These are phyloP conservation scores for Chlamydomonas sp. DNA, from an alignment of 139 green algal species.

Conservation along the genomic window DNA sequence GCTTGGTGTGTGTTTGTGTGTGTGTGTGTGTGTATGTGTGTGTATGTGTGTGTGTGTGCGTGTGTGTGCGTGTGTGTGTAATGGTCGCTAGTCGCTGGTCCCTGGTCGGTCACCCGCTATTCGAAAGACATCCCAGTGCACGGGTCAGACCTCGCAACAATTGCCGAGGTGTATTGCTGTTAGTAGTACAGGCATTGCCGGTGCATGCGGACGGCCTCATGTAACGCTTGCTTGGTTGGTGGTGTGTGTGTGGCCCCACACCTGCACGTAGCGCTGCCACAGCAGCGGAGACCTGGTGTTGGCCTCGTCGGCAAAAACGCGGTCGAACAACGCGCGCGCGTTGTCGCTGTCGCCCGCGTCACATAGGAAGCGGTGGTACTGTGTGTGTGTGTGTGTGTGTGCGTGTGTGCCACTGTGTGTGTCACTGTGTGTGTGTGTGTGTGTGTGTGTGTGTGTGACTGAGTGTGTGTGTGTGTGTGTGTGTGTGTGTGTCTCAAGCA, in stretches of 20 bases:
- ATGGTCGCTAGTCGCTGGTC: too few relatives aligned
- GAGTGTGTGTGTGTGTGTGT: conserved; percentile 8
- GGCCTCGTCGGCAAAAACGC: conserved; percentile 2
- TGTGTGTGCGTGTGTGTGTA: too few relatives aligned
- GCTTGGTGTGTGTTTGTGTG: background rate
- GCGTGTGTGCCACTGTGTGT: conserved; percentile 18
- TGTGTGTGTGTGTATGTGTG: background rate
- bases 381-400: background rate
- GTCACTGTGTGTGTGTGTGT: background rate
- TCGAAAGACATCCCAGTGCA: too few relatives aligned
- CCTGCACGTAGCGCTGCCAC: conserved; percentile 9
- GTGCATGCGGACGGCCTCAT: too few relatives aligned
- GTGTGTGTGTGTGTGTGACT: background rate
- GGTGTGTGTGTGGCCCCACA: background rate
- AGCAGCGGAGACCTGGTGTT: background rate
- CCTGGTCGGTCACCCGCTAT: too few relatives aligned
- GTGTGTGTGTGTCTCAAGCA: background rate
- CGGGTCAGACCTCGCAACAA: too few relatives aligned
- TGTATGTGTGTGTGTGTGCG: background rate
- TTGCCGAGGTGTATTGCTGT: too few relatives aligned
- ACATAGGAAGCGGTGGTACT: conserved; percentile 10
- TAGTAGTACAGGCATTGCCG: too few relatives aligned
- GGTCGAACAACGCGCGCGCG: conserved; percentile 10
- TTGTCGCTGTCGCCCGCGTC: conserved; percentile 14
- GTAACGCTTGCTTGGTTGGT: too few relatives aligned